Base-by-base conservation (phyloP, 1,284 basidiomycete genomes). In the Ustilago bromivora region DNA sequence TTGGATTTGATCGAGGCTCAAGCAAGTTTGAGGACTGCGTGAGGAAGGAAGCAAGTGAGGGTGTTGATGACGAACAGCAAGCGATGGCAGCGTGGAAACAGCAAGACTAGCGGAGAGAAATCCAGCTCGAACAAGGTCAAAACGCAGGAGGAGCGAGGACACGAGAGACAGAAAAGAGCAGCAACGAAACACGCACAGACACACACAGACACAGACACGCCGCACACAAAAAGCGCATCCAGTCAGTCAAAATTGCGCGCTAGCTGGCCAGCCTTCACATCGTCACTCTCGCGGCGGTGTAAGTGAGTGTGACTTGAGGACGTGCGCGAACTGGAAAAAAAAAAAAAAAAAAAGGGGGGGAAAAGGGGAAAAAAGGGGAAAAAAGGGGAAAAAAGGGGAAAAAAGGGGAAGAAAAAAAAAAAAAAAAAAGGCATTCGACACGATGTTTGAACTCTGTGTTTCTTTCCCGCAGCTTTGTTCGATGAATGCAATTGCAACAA, bases 181-280 rank as follows among this genome's bases (percentile, higher is more conserved):
- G 47, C n/a, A 40, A 31, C 34, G 32, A 61, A 3, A 61, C 32
- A 46, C 41, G 55, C 63, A 57, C 54, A 47, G 5, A 28, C 43
- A 49, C 57, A 28, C 57, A 31, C 46, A 28, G 43, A 47, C 28
- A 13, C 41, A 47, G 1, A 19, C 19, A 23, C 23, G 23, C 23
- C 23, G 23, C 43, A 43, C 55, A 19, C 40, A 58, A 31, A 58
- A 19, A 46, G 43, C n/a, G 43, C n/a, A 46, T 19, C n/a, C 43
- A 3, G n/a, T 19, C n/a, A 19, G 7, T 46, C n/a, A 7, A 46
- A 8, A 8, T 19, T n/a, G n/a, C 17, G 19, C 43, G 19, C 19
- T 46, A 19, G 43, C 43, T 19, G n/a, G 11, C n/a, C n/a, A 46
- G 43, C 43, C 7, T 41, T 17, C 19, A 46, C 19, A 19, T 46